Evolutionary conservation across 2,329 filamentous ascomycete genomes (phyloP).

Genomic region (Lasiodiplodia theobromae): DNA sequence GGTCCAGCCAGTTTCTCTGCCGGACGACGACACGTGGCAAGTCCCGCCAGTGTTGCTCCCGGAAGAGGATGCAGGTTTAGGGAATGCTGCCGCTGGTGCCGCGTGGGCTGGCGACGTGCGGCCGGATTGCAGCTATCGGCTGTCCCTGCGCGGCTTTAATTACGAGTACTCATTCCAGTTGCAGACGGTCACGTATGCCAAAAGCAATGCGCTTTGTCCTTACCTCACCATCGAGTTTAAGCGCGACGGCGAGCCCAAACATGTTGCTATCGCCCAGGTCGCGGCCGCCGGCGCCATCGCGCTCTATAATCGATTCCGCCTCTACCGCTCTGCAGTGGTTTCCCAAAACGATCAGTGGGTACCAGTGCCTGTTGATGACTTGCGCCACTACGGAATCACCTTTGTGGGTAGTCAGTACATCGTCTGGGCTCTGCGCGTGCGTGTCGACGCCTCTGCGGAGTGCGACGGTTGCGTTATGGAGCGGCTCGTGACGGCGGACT

Average conservation of each 20-base stretch:
- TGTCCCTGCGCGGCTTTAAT: constrained; percentile 29
- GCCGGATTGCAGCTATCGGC: constrained; percentile 28
- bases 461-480: constrained; percentile 20
- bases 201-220: constrained; percentile 19
- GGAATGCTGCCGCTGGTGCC: not conserved
- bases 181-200: constrained; percentile 14
- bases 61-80: not conserved
- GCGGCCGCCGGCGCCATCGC: constrained; percentile 22
- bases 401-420: constrained; percentile 36
- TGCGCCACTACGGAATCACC: constrained; percentile 27
- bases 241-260: constrained; percentile 32
- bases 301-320: constrained; percentile 25
- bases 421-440: constrained; percentile 34
- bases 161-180: constrained; percentile 21
- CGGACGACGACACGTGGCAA: constrained; percentile 1
- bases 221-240: constrained; percentile 30
- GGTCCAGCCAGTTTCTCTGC: constrained; percentile 12
- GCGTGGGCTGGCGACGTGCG: constrained; percentile 24
- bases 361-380: not conserved
- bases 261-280: constrained; percentile 29
- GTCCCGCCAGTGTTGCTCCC: not conserved
- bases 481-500: constrained; percentile 32
- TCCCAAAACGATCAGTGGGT: constrained; percentile 9
- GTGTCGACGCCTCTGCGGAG: not conserved
- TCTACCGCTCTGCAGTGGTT: constrained; percentile 23